Base-by-base conservation (phyloP, 106 monocot species). In the Xerophyta viscosa region DNA sequence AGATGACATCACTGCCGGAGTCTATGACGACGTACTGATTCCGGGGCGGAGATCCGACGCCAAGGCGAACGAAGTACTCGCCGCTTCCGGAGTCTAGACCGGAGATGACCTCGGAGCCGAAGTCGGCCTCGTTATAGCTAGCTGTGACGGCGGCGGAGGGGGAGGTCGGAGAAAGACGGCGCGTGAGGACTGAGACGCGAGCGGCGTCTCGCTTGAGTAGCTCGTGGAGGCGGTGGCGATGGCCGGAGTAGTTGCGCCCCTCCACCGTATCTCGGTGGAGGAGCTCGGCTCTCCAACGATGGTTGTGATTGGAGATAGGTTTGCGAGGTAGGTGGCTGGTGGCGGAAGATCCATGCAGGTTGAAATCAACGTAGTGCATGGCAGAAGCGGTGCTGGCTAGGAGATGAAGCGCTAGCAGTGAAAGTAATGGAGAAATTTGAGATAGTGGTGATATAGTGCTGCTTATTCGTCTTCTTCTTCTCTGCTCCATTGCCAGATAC, bases 1-100 rank as follows among this genome's bases (percentile, higher is more conserved):
- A 88, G 10, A 83, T 66, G 12, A 88, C 24, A 72, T 88, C 88
- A 56, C 88, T 88, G 58, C 88, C 88, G 51, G 88, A 83, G 60
- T 88, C 88, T 20, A 88, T 26, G 4, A 88, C 83, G 41, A 88
- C 46, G 79, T 47, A 79, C 69, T 88, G 83, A 4, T 72, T 51
- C 8, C 57, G 29, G 0, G 83, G 72, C 11, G 88, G 88, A 17
- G 60, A 62, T 20, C 88, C 88, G 2, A 88, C 76, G n/a, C 88
- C 88, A 21, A 83, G 54, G 21, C 88, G 70, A 27, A 88, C 70
- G 42, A 88, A 76, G 76, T 88, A 88, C 69, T 88, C 88, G 8
- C 88, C 88, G 72, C 72, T 79, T 30, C 88, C 88, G 19, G 72
- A 68, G 3, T 54, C 62, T 10, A 83, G 52, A 13, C 88, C 88